Conservation (phyloP, 176 grass and related monocot genomes). For the barley (Hordeum vulgare) region MorexV3_pseudomolecules_assembly NC_058524.1:564309680-564310179, state of each 20-base stretch:
- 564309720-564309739: conserved; percentile 99
- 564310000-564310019: conserved; percentile 95
- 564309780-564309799: neutral
- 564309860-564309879: conserved; percentile 97
- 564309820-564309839: neutral
- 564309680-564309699: conserved; percentile 90
- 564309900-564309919: conserved; percentile 95
- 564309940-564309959: conserved; percentile 91
- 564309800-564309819: neutral
- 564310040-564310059: neutral
- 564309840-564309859: conserved; percentile 80
- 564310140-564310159: conserved; percentile 75
- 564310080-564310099: conserved; percentile 63
- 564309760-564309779: neutral
- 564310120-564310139: conserved; percentile 62
- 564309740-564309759: conserved; percentile 42
- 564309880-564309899: conserved; percentile 92
- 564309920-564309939: conserved; percentile 94
- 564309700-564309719: conserved; percentile 96
- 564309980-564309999: conserved; percentile 97
- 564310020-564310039: conserved; percentile 29
- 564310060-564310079: conserved; percentile 76
- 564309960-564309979: conserved; percentile 91
- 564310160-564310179: conserved; percentile 69
- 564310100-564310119: conserved; percentile 65